Percentiles rank a stretch among this genome's conserved stretches.
Conservation (phyloP, 176 grass and related monocot species). For the Themeda triandra region DNA sequence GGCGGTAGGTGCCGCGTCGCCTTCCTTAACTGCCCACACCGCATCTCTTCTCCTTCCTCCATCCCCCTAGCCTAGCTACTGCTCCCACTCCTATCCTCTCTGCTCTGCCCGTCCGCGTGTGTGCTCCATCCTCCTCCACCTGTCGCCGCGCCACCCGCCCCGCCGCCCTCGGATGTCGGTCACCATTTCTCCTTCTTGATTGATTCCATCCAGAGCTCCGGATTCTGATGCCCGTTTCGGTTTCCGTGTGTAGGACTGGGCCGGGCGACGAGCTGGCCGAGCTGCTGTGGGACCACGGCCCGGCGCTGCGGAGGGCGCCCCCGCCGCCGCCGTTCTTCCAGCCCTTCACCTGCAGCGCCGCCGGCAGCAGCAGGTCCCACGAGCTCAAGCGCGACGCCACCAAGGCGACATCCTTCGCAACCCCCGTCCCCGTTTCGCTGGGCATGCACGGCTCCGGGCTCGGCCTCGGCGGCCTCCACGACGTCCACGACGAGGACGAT, state of each 20-base stretch:
- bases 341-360: constrained; percentile 37
- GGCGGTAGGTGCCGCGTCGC: constrained; percentile 32
- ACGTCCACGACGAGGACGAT: no score
- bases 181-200: background rate
- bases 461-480: background rate
- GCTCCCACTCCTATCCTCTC: background rate
- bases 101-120: background rate
- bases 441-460: background rate
- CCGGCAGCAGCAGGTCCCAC: background rate
- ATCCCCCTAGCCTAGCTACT: background rate
- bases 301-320: background rate
- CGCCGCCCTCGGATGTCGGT: constrained; percentile 18
- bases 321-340: constrained; percentile 32
- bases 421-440: no score
- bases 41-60: background rate
- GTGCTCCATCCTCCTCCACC: background rate
- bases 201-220: background rate
- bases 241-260: background rate
- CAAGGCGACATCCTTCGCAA: background rate
- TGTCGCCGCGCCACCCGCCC: background rate
- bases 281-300: constrained; percentile 33
- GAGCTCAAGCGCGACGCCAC: constrained; percentile 25
- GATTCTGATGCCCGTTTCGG: background rate
- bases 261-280: constrained; percentile 34
- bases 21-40: constrained; percentile 12